Conservation (phyloP, 495 filamentous ascomycete species). For the Talaromyces proteolyticus region DNA sequence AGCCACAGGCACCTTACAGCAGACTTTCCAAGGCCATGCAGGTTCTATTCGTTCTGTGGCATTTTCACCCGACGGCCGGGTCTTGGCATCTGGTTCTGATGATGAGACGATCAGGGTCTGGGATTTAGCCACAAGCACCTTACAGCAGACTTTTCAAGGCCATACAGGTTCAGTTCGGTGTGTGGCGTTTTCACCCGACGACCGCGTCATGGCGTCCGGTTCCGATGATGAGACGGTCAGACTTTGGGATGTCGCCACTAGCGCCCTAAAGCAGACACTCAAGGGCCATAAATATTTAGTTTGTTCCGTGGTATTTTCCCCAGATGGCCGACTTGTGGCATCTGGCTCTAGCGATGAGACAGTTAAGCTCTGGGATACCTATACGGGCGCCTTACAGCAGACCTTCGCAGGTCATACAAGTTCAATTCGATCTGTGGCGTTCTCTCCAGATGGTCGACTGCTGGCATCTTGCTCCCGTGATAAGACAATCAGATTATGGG, state of each 20-base stretch:
- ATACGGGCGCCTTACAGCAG: conserved; percentile 11
- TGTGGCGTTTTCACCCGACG: conserved; percentile 22
- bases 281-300: conserved; percentile 12
- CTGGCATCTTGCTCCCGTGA: conserved; percentile 16
- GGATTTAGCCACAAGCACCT: conserved; percentile 12
- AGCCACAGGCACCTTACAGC: conserved; percentile 1
- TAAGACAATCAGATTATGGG: conserved; percentile 18
- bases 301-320: conserved; percentile 20
- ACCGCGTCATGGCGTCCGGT: conserved; percentile 9
- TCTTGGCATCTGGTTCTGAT: conserved; percentile 20
- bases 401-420: conserved; percentile 9
- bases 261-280: conserved; percentile 9
- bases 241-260: conserved; percentile 17
- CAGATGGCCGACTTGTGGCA: conserved; percentile 11
- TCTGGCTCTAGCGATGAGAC: conserved; percentile 13
- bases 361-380: conserved; percentile 16
- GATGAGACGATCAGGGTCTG: conserved; percentile 20
- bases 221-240: conserved; percentile 14
- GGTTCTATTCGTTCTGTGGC: conserved; percentile 11
- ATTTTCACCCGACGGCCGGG: conserved; percentile 20
- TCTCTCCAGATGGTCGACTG: conserved; percentile 12
- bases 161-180: conserved; percentile 12
- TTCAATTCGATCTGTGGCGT: conserved; percentile 4
- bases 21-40: conserved; percentile 11
- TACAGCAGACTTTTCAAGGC: neutral